Percentiles rank a stretch among this genome's conserved stretches.
These are phyloP conservation scores for Plantago ovata DNA, from an alignment of 257 asterid genomes.

Conservation along the genomic window DNA sequence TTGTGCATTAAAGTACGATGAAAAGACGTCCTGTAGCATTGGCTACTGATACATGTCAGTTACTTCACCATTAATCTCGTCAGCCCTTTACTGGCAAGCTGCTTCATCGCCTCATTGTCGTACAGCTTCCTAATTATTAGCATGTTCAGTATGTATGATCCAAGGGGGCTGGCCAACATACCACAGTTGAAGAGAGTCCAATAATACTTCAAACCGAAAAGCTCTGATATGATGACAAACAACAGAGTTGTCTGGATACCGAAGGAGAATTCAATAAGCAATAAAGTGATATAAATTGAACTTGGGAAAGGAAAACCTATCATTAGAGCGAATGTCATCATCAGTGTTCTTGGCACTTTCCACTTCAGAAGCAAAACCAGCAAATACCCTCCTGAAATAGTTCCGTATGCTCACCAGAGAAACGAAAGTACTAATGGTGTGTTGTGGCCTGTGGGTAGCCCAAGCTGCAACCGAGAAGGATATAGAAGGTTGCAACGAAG, in stretches of 20 bases:
- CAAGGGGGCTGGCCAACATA: conserved; percentile 34
- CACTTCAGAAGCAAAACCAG: conserved; percentile 35
- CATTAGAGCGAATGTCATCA: conserved; percentile 30
- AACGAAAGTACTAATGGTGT: conserved; percentile 31
- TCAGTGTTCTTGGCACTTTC: conserved; percentile 29
- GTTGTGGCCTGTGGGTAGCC: conserved; percentile 30
- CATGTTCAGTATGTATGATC: conserved; percentile 31
- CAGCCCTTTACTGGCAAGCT: conserved; percentile 23
- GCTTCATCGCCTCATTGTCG: conserved; percentile 32
- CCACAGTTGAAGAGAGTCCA: conserved; percentile 39
- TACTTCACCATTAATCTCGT: conserved; percentile 21
- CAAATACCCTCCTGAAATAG: conserved; percentile 31
- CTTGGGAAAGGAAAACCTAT: conserved; percentile 28
- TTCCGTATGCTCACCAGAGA: conserved; percentile 40
- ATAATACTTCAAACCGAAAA: conserved; percentile 33
- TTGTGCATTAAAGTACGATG: conserved; percentile 22
- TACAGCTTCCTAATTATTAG: conserved; percentile 27
- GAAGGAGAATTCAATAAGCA: conserved; percentile 30
- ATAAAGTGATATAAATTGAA: conserved; percentile 28
- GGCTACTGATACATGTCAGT: conserved; percentile 25
- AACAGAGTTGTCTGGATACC: conserved; percentile 29
- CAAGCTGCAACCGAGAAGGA: conserved; percentile 31
- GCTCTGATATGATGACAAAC: conserved; percentile 33
- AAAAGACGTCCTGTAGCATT: conserved; percentile 29
- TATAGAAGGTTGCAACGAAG: conserved; percentile 31